Base-by-base conservation (phyloP, 2,329 filamentous ascomycete species). In the Seiridium unicorne region DNA sequence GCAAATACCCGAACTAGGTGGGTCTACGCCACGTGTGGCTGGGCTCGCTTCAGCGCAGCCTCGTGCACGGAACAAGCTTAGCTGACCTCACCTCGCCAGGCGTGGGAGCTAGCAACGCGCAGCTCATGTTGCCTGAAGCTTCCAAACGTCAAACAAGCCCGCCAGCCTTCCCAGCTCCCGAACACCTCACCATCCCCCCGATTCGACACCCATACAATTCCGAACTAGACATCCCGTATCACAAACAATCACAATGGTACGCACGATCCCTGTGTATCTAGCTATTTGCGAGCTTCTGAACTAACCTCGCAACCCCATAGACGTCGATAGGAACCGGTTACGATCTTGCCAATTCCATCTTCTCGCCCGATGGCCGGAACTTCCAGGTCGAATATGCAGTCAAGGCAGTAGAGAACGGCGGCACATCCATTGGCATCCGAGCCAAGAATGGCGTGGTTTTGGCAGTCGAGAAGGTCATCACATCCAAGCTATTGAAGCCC, bases 311-410 rank as follows among this genome's bases (percentile, higher is more conserved):
- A 35, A 44, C n/a, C 49, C 5, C 13, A 13, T n/a, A 57, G 95
- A 99, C 95, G 73, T 99, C 95, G 74, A 99, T 99, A 90, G 95
- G 95, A 75, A 99, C 95, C 72, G 95, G 95, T 74, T 99, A 99
- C 82, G 95, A 99, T 87, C 90, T 99, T 72, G 92, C 92, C 76
- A 99, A 99, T 86, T 98, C 95, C 73, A 96, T 98, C 83, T 99
- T 98, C 85, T 98, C 95, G 54, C 95, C 95, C 67, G 95, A 99
- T 81, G 95, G 95, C 74, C 91, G 95, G 70, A 99, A 99, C 79
- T 99, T 99, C 79, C 95, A 99, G 80, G 92, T 96, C 77, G 95
- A 99, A 84, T 99, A 99, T 77, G 95, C 95, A 68, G 90, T 96
- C 70, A 99, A 99, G 84, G 95, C 95, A 60, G 95, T 99, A 65